Conservation (phyloP, 768 basidiomycete species). For the Lentinus tigrinus region DNA sequence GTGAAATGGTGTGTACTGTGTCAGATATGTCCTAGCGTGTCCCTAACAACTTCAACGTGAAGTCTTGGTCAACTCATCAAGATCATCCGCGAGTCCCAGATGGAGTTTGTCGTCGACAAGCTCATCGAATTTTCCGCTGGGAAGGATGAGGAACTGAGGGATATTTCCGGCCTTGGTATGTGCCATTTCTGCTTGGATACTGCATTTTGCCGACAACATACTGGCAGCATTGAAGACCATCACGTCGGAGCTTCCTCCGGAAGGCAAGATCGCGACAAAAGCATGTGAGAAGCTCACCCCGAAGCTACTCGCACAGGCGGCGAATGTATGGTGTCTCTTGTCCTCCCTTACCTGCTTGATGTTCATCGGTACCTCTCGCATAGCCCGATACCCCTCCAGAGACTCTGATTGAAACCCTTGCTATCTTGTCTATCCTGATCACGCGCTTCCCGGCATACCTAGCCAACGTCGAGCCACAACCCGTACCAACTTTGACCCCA, state of each 20-base stretch:
- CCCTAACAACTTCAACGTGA: neutral
- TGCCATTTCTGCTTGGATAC: neutral
- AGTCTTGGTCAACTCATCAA: slow-evolving; percentile 91
- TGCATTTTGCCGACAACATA: neutral
- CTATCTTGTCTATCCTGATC: slow-evolving; percentile 86
- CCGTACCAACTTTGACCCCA: slow-evolving; percentile 66
- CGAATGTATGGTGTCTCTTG: slow-evolving; percentile 51
- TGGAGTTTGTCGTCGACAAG: slow-evolving; percentile 86
- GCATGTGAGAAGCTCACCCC: slow-evolving; percentile 85
- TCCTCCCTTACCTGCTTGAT: neutral
- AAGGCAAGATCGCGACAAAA: slow-evolving; percentile 73
- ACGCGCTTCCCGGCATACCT: slow-evolving; percentile 77
- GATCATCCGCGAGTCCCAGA: slow-evolving; percentile 77
- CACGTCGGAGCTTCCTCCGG: slow-evolving; percentile 83
- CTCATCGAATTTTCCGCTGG: slow-evolving; percentile 83
- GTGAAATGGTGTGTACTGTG: slow-evolving; percentile 79
- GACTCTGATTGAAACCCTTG: slow-evolving; percentile 78
- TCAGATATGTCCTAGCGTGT: neutral
- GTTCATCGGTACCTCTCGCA: neutral
- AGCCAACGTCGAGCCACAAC: slow-evolving; percentile 53
- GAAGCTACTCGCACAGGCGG: slow-evolving; percentile 75
- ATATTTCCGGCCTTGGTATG: slow-evolving; percentile 90
- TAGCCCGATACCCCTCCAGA: slow-evolving; percentile 74
- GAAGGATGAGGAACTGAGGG: slow-evolving; percentile 89
- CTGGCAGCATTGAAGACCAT: slow-evolving; percentile 87